phyloP scores from a whole-genome alignment of 179 eudicot genomes.

The Nepenthes alata region DNA sequence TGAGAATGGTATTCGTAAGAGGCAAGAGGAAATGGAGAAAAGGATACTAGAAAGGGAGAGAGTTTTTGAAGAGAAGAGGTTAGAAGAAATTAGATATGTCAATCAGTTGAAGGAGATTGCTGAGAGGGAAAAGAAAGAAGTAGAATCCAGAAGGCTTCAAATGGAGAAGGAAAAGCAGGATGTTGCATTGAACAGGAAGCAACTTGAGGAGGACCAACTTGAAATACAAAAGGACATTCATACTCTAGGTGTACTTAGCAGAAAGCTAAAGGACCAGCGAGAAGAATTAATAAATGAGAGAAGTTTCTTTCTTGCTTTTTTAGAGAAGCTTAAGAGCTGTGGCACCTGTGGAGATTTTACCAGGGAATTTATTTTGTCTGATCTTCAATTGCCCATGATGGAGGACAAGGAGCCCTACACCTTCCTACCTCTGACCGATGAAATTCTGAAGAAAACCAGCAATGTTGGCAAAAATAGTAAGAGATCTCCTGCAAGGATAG shows the following conservation, averaged over 20 bases:
- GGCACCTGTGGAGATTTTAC: slow-evolving; percentile 50
- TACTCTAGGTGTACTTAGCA: slow-evolving; percentile 56
- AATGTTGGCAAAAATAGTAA: slow-evolving; percentile 18
- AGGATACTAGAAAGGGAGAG: slow-evolving; percentile 45
- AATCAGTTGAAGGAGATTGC: slow-evolving; percentile 35
- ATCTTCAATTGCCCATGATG: slow-evolving; percentile 28
- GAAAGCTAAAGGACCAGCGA: slow-evolving; percentile 54
- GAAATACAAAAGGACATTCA: slow-evolving; percentile 67
- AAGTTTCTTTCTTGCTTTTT: slow-evolving; percentile 35
- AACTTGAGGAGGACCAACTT: slow-evolving; percentile 49
- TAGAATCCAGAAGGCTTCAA: slow-evolving; percentile 30
- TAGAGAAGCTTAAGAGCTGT: slow-evolving; percentile 55
- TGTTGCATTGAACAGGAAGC: slow-evolving; percentile 36
- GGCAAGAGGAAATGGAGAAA: slow-evolving; percentile 44
- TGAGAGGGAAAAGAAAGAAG: slow-evolving; percentile 40
- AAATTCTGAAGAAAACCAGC: slow-evolving; percentile 15
- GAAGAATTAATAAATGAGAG: slow-evolving; percentile 51
- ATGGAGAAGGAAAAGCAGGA: slow-evolving; percentile 56
- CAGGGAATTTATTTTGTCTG: slow-evolving; percentile 31
- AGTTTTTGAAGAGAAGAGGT: slow-evolving; percentile 46
- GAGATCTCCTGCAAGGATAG: slow-evolving; percentile 15
- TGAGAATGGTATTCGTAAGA: slow-evolving; percentile 38
- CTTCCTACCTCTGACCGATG: slow-evolving; percentile 19
- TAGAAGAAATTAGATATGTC: slow-evolving; percentile 27
- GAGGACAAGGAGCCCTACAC: slow-evolving; percentile 24